phyloP scores from a whole-genome alignment of 208 protist genomes.

The Wallacemonas rigidus region DNA sequence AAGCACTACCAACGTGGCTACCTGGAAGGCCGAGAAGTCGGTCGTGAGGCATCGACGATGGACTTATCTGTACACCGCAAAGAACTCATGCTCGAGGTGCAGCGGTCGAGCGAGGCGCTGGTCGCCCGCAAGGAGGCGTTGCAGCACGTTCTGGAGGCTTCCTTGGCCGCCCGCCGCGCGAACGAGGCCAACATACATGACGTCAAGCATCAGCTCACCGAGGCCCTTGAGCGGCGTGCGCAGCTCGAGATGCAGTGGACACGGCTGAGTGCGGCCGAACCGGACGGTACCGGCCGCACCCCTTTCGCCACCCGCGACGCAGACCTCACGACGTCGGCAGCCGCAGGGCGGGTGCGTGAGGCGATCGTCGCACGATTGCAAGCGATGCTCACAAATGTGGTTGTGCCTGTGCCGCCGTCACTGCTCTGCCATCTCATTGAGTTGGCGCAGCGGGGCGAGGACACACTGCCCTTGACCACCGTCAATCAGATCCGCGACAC shows the following conservation, averaged over 20 bases:
- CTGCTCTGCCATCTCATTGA: slow-evolving; percentile 36
- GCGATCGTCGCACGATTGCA: slow-evolving; percentile 16
- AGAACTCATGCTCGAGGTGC: slow-evolving; percentile 58
- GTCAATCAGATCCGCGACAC: background rate
- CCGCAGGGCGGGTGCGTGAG: slow-evolving; percentile 18
- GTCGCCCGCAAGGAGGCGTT: slow-evolving; percentile 58
- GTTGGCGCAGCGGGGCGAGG: slow-evolving; percentile 18
- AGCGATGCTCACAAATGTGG: slow-evolving; percentile 20
- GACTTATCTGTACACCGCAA: slow-evolving; percentile 48
- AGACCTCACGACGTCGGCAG: slow-evolving; percentile 19
- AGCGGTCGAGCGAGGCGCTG: slow-evolving; percentile 50
- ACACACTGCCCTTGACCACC: background rate
- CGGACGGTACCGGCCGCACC: background rate
- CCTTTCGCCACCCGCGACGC: background rate
- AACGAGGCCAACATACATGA: slow-evolving; percentile 27
- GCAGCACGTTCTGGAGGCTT: slow-evolving; percentile 49
- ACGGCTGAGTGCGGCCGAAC: background rate
- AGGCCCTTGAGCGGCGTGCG: slow-evolving; percentile 27
- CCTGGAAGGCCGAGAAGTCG: slow-evolving; percentile 52
- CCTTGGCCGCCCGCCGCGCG: slow-evolving; percentile 40
- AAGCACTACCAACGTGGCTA: slow-evolving; percentile 61
- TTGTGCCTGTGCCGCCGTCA: slow-evolving; percentile 10
- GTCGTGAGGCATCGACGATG: slow-evolving; percentile 36
- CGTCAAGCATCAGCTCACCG: slow-evolving; percentile 24
- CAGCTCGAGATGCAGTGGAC: slow-evolving; percentile 26